These are phyloP conservation scores for Solanum appendiculatum DNA, from an alignment of 257 asterid species.

Conservation along the genomic window DNA sequence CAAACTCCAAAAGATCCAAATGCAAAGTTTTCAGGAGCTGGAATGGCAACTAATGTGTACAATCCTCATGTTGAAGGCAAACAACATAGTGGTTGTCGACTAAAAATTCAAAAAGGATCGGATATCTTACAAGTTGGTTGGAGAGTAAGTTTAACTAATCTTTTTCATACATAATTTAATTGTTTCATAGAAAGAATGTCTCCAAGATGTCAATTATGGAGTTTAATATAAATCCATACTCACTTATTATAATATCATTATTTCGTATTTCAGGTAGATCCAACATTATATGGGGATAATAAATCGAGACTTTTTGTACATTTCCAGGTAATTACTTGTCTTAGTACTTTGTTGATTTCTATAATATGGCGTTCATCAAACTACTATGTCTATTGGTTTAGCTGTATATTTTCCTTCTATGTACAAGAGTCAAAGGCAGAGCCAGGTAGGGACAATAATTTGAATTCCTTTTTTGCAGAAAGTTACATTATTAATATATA, in stretches of 20 bases:
- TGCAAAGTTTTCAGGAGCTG: neutral
- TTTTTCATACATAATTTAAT: neutral
- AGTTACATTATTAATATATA: no score
- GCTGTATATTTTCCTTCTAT: neutral
- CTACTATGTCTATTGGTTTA: neutral
- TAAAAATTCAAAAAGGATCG: neutral
- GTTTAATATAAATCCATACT: neutral
- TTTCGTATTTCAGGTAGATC: neutral
- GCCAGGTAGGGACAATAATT: neutral
- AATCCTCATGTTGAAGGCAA: neutral
- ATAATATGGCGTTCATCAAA: neutral
- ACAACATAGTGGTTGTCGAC: neutral
- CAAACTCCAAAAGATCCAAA: neutral
- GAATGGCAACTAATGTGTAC: neutral
- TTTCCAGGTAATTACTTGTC: neutral
- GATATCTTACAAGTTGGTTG: neutral
- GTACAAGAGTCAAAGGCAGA: neutral
- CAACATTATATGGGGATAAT: neutral
- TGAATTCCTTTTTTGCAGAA: neutral
- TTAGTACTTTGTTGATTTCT: neutral
- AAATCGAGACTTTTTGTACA: neutral
- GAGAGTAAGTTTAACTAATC: neutral
- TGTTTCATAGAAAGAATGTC: neutral
- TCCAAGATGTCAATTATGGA: neutral
- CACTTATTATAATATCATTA: neutral